Conservation (phyloP, 768 basidiomycete species). For the Butyriboletus loyo region DNA sequence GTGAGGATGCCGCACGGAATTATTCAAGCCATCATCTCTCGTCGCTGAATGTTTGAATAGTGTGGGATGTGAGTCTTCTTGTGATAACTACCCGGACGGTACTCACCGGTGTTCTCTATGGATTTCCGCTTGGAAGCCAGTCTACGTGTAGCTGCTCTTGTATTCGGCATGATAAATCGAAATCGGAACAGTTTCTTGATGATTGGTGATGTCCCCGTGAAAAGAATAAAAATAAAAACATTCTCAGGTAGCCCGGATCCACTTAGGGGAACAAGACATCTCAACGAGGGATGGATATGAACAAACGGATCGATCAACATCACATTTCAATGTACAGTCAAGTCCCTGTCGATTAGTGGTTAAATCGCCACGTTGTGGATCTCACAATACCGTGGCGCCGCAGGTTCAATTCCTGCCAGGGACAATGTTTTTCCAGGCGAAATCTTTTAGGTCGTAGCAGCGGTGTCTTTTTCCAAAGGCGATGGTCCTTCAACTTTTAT, state of each 20-base stretch:
- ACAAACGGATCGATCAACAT: neutral
- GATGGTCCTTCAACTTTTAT: too few species aligned
- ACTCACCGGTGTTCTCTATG: neutral
- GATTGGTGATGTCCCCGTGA: neutral
- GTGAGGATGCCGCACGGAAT: neutral
- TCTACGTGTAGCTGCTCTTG: slow-evolving; percentile 7
- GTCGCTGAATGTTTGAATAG: slow-evolving; percentile 1
- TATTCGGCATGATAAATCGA: slow-evolving; percentile 9
- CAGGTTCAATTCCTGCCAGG: slow-evolving; percentile 40
- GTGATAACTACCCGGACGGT: too few species aligned
- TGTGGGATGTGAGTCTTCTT: neutral
- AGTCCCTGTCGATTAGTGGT: slow-evolving; percentile 44
- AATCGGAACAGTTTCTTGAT: neutral
- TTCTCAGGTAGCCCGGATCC: too few species aligned
- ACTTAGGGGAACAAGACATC: too few species aligned
- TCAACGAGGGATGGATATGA: too few species aligned
- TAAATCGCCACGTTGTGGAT: slow-evolving; percentile 42
- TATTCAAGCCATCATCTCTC: neutral
- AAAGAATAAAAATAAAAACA: neutral
- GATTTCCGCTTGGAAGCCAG: neutral
- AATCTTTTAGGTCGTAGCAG: too few species aligned
- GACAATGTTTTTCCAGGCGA: slow-evolving; percentile 23
- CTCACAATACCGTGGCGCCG: slow-evolving; percentile 36
- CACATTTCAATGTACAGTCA: neutral
- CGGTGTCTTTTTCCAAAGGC: too few species aligned